phyloP scores from a whole-genome alignment of 306 rosid genomes.

The Cicer judaicum region DNA sequence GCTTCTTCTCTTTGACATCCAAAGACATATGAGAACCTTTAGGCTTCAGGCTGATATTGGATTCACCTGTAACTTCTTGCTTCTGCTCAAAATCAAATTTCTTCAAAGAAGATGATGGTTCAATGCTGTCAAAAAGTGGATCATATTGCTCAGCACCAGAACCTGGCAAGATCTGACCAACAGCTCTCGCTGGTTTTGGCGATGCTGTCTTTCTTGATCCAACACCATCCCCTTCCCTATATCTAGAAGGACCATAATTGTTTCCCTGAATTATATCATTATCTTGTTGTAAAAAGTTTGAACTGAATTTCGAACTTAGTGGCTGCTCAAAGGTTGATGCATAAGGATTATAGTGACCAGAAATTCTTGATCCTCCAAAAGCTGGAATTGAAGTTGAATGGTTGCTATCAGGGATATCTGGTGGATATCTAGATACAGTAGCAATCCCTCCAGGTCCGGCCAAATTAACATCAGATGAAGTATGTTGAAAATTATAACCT shows the following conservation, averaged over 20 bases:
- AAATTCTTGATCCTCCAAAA: constrained; percentile 67
- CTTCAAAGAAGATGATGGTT: constrained; percentile 64
- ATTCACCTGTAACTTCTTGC: constrained; percentile 62
- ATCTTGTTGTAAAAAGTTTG: constrained; percentile 59
- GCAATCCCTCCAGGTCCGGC: constrained; percentile 58
- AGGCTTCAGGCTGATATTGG: constrained; percentile 56
- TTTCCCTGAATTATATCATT: constrained; percentile 51
- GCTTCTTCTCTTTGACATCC: constrained; percentile 66
- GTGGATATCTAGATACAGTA: constrained; percentile 57
- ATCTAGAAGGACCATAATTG: constrained; percentile 52
- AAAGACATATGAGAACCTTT: constrained; percentile 62
- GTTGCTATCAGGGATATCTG: constrained; percentile 59
- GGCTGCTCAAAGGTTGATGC: constrained; percentile 92
- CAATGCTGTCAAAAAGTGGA: constrained; percentile 91
- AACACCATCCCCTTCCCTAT: constrained; percentile 57
- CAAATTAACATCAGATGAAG: constrained; percentile 56
- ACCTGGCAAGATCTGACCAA: constrained; percentile 57
- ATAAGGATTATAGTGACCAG: constrained; percentile 80
- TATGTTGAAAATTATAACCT: constrained; percentile 51
- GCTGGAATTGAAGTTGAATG: constrained; percentile 51
- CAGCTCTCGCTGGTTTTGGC: constrained; percentile 61
- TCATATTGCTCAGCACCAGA: constrained; percentile 79
- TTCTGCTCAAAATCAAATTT: constrained; percentile 60
- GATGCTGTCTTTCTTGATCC: constrained; percentile 65
- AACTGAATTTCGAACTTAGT: constrained; percentile 67